Base-by-base conservation (phyloP, 2,329 filamentous ascomycete species). In the Didymosphaeria variabile region DNA sequence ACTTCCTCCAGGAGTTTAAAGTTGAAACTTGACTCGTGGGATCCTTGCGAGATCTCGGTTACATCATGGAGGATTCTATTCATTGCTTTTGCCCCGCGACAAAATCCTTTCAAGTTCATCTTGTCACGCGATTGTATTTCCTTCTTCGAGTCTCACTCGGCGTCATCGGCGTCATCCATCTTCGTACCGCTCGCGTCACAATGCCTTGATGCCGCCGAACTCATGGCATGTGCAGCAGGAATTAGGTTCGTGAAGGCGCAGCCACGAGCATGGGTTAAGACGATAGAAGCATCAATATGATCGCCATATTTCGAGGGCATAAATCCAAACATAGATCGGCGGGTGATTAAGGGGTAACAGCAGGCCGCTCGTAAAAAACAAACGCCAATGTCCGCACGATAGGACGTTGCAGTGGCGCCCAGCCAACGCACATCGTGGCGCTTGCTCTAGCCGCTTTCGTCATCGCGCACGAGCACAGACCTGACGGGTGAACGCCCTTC, bases 301-400 rank as follows among this genome's bases (percentile, higher is more conserved):
- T 55, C 42, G 53, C 6, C 53, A 38, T 47, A 36, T 40, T 3
- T 26, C 34, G 29, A 44, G 36, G 15, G 23, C 26, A 52, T 58
- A 34, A 29, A 34, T 42, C 47, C 46, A 60, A 36, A 51, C 29
- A 54, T 29, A 60, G 45, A 51, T 51, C 21, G 21, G 34, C 21
- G 40, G 7, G 32, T 26, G 5, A 60, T 54, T 61, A 61, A 57
- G 55, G 59, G 32, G 59, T 57, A 55, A 40, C 19, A 3, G 56
- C 12, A 53, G 7, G 38, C 47, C 17, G 32, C 38, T 46, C 31
- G 49, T 58, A 58, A 58, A 58, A 56, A 51, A 50, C 55, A 36
- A 19, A 47, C 10, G 32, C 45, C 56, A 34, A 46, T 52, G 40
- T 52, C 56, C 49, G 56, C 34, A 42, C 38, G 47, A 49, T 26